phyloP scores from a whole-genome alignment of 2,329 filamentous ascomycete genomes.

The Dryadomyces quercivorus region DNA sequence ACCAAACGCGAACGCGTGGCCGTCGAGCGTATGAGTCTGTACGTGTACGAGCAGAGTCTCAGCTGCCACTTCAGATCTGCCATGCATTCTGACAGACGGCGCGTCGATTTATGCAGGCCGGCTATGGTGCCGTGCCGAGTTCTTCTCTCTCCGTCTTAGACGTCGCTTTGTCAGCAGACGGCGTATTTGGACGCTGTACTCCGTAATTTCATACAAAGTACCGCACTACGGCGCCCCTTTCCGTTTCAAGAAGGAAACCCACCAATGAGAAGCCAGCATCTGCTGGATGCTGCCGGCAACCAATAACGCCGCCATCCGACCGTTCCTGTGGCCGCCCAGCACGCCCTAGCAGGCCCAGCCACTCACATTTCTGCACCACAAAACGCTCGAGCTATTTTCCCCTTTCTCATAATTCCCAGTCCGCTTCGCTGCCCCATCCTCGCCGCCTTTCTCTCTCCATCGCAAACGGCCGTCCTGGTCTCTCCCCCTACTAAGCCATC shows the following conservation, averaged over 20 bases:
- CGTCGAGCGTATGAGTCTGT: neutral
- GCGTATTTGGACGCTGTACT: neutral
- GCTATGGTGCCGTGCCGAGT: too few species aligned
- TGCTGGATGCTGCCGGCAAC: neutral
- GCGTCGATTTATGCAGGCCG: too few species aligned
- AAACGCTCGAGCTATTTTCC: constrained; percentile 1
- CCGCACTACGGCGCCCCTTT: neutral
- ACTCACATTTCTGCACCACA: constrained; percentile 1
- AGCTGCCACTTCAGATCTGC: neutral
- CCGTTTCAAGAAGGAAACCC: neutral
- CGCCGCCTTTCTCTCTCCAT: neutral
- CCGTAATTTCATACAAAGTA: too few species aligned
- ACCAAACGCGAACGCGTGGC: neutral
- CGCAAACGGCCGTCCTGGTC: neutral
- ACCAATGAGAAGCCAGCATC: too few species aligned
- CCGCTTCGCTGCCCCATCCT: neutral
- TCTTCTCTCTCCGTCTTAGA: too few species aligned
- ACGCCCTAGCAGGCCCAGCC: neutral
- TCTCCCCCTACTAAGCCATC: neutral
- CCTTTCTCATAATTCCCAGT: neutral
- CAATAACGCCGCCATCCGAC: neutral
- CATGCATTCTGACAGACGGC: neutral
- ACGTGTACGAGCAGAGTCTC: neutral
- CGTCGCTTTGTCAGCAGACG: too few species aligned
- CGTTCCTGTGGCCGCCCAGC: neutral